Conservation (phyloP, 306 rosid species). For the Ziziphus jujuba region DNA sequence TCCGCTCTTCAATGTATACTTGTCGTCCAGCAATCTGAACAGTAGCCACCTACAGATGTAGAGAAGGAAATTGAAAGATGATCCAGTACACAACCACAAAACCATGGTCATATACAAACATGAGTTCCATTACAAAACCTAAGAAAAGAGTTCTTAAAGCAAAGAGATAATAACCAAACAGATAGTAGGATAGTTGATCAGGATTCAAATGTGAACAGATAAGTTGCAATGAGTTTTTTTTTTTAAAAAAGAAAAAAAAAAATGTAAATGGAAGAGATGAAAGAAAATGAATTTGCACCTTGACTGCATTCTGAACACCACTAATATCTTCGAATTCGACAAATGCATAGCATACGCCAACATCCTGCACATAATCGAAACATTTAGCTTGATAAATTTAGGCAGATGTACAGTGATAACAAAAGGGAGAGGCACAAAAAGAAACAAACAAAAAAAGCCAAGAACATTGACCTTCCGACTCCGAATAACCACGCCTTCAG, state of each 20-base stretch:
- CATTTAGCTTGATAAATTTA: conserved; percentile 19
- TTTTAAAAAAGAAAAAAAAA: neutral
- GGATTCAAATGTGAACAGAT: neutral
- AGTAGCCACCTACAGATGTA: conserved; percentile 58
- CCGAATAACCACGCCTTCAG: conserved; percentile 85
- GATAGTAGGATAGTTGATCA: neutral
- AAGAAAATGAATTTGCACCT: conserved; percentile 46
- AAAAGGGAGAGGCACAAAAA: neutral
- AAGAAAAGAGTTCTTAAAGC: neutral
- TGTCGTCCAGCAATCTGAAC: conserved; percentile 80
- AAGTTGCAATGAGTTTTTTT: neutral
- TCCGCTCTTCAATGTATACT: conserved; percentile 91
- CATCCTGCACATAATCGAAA: conserved; percentile 62
- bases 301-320: conserved; percentile 87
- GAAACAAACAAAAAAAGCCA: conserved; percentile 6
- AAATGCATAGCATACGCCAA: conserved; percentile 97
- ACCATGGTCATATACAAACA: neutral
- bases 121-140: neutral
- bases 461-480: conserved; percentile 75
- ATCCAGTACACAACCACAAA: neutral
- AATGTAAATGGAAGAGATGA: neutral
- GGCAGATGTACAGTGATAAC: conserved; percentile 8
- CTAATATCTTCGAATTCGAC: conserved; percentile 86
- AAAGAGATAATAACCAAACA: neutral
- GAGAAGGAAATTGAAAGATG: neutral